Conservation (phyloP, 805 yeast genomes). For the Cyberlindnera maclurae region DNA sequence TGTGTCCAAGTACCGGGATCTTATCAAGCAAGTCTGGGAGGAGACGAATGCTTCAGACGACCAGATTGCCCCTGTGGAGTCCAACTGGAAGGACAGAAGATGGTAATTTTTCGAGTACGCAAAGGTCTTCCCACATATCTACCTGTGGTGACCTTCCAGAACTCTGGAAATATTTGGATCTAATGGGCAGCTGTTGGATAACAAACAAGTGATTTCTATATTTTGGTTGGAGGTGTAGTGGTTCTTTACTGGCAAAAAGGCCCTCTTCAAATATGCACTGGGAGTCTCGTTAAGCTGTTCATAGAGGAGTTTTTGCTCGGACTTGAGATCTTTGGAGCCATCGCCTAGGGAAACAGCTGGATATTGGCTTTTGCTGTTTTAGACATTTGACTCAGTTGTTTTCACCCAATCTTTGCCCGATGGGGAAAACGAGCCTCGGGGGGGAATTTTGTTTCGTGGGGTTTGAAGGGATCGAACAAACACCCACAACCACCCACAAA, state of each 20-base stretch:
- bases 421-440: no score
- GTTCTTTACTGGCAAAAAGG: background rate
- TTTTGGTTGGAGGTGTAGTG: no score
- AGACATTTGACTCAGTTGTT: no score
- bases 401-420: no score
- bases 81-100: conserved; percentile 34
- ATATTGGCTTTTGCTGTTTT: no score
- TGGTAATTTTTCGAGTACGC: conserved; percentile 35
- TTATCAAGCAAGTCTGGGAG: conserved; percentile 37
- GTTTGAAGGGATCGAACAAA: conserved; percentile 17
- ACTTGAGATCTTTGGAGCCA: conserved; percentile 2
- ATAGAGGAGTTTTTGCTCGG: no score
- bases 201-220: conserved; percentile 2
- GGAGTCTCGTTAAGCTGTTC: no score
- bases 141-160: conserved; percentile 26
- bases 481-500: background rate
- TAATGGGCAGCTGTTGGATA: conserved; percentile 9
- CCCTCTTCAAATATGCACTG: no score
- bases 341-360: conserved; percentile 26
- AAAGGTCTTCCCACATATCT: conserved; percentile 32
- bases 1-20: conserved; percentile 47
- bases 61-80: conserved; percentile 25
- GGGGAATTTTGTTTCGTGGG: no score
- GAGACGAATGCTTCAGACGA: no score
- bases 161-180: conserved; percentile 9